Evolutionary conservation across 768 basidiomycete species (phyloP).

Genomic region (Termitomyces heimii): DNA sequence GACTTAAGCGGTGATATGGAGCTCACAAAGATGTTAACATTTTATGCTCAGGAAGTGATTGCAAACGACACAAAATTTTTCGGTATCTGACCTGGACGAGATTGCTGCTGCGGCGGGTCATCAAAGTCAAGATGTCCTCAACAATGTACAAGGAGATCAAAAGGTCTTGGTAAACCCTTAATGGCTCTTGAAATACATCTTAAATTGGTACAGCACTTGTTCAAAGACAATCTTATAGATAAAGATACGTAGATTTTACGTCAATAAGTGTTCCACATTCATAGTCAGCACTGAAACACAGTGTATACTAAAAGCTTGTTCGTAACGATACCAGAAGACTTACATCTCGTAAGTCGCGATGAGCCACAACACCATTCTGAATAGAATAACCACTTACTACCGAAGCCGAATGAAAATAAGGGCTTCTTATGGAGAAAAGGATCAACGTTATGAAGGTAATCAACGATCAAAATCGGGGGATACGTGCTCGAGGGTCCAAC

Average conservation of each 20-base stretch:
- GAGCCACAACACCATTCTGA: background rate
- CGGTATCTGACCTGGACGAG: background rate
- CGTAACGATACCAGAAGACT: too few species aligned
- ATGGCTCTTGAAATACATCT: too few species aligned
- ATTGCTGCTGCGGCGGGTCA: background rate
- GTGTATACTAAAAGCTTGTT: too few species aligned
- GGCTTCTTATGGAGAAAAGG: background rate
- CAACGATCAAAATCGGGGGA: background rate
- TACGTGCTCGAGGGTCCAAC: background rate
- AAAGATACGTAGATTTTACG: background rate
- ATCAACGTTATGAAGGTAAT: background rate
- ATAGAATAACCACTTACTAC: background rate
- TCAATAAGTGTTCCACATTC: background rate
- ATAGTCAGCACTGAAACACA: background rate
- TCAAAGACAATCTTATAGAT: conserved; percentile 7
- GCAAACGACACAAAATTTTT: background rate
- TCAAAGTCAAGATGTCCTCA: too few species aligned
- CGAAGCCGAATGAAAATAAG: background rate
- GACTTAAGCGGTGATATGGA: background rate
- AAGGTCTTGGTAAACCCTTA: background rate
- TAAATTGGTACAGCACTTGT: conserved; percentile 2
- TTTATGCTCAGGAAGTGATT: background rate
- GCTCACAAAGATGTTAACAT: background rate
- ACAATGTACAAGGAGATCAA: background rate
- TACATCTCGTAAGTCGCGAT: background rate